Evolutionary conservation across 106 monocot species (phyloP).

Genomic region (Dactylorhiza incarnata): DNA sequence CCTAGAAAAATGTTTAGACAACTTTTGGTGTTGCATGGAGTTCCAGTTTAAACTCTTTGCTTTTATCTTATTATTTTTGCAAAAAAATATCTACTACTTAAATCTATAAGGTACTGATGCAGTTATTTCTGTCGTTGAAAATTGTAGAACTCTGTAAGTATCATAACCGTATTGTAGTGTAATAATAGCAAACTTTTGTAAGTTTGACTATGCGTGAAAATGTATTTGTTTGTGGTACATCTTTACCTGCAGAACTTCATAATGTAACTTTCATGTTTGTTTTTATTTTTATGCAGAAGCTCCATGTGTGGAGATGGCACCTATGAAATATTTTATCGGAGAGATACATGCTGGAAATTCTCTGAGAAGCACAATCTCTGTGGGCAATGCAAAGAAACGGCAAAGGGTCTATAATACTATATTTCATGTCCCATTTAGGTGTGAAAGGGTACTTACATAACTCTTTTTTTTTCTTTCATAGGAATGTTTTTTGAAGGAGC

Average conservation of each 20-base stretch:
- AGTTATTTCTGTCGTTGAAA: background rate
- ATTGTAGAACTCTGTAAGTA: background rate
- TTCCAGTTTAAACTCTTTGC: background rate
- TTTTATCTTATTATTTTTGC: background rate
- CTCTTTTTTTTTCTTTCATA: conserved; percentile 5
- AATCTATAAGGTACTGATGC: background rate
- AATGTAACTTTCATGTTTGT: background rate
- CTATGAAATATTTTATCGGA: conserved; percentile 68
- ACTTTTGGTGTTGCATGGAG: background rate
- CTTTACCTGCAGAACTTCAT: background rate
- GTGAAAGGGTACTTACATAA: conserved; percentile 67
- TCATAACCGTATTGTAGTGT: background rate
- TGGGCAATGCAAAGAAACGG: conserved; percentile 86
- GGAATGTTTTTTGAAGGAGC: background rate
- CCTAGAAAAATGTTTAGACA: background rate
- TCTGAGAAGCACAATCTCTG: conserved; percentile 78
- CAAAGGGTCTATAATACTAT: conserved; percentile 92
- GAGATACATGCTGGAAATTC: conserved; percentile 85
- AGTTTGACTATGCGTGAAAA: background rate
- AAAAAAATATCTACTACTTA: background rate
- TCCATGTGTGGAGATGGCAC: conserved; percentile 37
- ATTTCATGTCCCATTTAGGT: conserved; percentile 94
- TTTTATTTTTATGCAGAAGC: conserved; percentile 32
- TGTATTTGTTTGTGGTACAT: conserved; percentile 3
- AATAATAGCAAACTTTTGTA: background rate